Percentiles rank a stretch among this genome's conserved stretches.
phyloP scores from a whole-genome alignment of 2,329 filamentous ascomycete species.

The Sporothrix luriei region DNA sequence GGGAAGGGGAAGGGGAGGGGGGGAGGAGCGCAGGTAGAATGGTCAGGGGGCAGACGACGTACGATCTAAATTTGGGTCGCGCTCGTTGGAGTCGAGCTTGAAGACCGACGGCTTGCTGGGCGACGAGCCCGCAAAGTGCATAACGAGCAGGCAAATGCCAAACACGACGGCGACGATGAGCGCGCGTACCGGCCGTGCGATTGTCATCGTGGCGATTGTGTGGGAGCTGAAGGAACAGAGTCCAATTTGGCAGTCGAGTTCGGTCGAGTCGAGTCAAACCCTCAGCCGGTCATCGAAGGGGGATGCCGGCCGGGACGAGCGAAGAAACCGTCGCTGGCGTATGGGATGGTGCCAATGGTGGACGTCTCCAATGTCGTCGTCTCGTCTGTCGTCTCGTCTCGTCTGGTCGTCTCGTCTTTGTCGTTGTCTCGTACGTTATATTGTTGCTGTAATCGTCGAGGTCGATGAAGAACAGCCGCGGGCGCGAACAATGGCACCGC shows the following conservation, averaged over 20 bases:
- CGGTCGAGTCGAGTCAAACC: background rate
- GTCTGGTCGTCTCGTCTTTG: background rate
- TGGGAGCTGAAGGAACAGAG: background rate
- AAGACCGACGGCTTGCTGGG: conserved; percentile 46
- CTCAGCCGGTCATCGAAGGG: conserved; percentile 26
- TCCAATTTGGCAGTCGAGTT: background rate
- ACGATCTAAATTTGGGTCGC: conserved; percentile 88
- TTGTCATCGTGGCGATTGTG: conserved; percentile 62
- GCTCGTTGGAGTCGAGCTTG: conserved; percentile 53
- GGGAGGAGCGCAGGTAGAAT: too few species aligned
- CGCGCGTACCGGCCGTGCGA: conserved; percentile 83
- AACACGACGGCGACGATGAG: conserved; percentile 70
- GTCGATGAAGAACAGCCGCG: background rate
- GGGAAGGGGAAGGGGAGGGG: too few species aligned
- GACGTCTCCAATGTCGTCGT: background rate
- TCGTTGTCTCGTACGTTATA: too few species aligned
- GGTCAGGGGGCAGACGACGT: conserved; percentile 44
- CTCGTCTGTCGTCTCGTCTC: background rate
- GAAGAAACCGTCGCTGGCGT: background rate
- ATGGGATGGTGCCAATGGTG: background rate
- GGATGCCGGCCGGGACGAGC: conserved; percentile 18
- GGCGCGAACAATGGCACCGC: background rate
- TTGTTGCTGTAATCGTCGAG: background rate
- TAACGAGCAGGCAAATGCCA: conserved; percentile 72
- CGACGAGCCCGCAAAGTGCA: conserved; percentile 68